A percentile compares a stretch with the other conserved stretches of the same genome.
Conservation (phyloP, 345 rosid genomes). For the Alliaria petiolata region DNA sequence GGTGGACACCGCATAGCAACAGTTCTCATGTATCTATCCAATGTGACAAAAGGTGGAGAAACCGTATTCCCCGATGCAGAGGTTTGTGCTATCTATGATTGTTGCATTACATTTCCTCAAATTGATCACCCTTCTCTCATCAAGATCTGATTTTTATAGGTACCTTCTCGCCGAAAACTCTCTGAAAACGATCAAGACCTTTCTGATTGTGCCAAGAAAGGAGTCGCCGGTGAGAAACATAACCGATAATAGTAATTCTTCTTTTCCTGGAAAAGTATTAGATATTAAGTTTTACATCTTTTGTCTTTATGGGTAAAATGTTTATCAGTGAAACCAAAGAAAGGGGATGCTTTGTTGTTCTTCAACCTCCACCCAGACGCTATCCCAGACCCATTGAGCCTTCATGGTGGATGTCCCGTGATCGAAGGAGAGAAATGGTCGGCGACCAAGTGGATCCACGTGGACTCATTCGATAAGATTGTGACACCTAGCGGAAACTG, state of each 20-base stretch:
- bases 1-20: constrained; percentile 96
- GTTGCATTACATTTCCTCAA: background rate
- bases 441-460: constrained; percentile 97
- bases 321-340: constrained; percentile 64
- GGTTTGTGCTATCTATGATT: constrained; percentile 48
- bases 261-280: background rate
- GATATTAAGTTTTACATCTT: background rate
- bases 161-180: constrained; percentile 28
- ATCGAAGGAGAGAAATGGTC: constrained; percentile 99
- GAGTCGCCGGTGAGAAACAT: constrained; percentile 63
- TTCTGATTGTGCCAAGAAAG: constrained; percentile 90
- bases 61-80: constrained; percentile 53
- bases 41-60: constrained; percentile 92
- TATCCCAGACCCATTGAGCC: constrained; percentile 67
- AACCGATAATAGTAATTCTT: background rate
- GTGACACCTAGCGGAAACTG: constrained; percentile 57
- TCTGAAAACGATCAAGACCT: constrained; percentile 49
- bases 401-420: constrained; percentile 94
- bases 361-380: constrained; percentile 80
- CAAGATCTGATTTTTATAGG: background rate
- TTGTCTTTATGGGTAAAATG: too few species aligned
- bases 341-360: constrained; percentile 94
- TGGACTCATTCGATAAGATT: constrained; percentile 74
- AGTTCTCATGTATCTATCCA: constrained; percentile 84
- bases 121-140: background rate